These are phyloP conservation scores for Centaurea solstitialis DNA, from an alignment of 129 eudicot genomes.

Conservation along the genomic window DNA sequence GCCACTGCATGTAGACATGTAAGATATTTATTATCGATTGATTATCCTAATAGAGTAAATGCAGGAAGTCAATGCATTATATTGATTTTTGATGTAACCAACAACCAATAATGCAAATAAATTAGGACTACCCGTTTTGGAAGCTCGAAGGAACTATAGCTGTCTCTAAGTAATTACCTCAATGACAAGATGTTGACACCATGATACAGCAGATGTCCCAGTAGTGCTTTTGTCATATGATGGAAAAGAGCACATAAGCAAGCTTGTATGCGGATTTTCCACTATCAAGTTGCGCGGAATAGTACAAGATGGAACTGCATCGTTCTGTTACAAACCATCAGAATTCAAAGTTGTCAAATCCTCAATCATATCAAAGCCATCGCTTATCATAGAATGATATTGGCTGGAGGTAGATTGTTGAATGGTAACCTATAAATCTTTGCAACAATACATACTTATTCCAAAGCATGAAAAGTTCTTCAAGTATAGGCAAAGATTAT, in stretches of 20 bases:
- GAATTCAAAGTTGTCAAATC: slow-evolving; percentile 20
- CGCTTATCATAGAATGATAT: background rate
- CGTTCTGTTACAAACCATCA: slow-evolving; percentile 50
- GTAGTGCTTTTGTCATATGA: slow-evolving; percentile 36
- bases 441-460: slow-evolving; percentile 2
- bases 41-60: slow-evolving; percentile 9
- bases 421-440: slow-evolving; percentile 1
- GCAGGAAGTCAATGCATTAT: background rate
- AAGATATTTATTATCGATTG: background rate
- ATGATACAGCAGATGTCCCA: slow-evolving; percentile 41
- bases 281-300: slow-evolving; percentile 65
- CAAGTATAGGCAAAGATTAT: background rate
- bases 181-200: slow-evolving; percentile 69
- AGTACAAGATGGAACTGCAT: slow-evolving; percentile 62
- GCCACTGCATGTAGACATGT: slow-evolving; percentile 68
- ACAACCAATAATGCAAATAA: background rate
- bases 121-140: background rate
- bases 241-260: slow-evolving; percentile 62
- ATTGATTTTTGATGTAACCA: slow-evolving; percentile 5
- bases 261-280: slow-evolving; percentile 86
- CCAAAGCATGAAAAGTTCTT: slow-evolving; percentile 3
- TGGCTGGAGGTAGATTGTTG: slow-evolving; percentile 2
- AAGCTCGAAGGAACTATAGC: background rate
- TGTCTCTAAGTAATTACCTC: slow-evolving; percentile 64
- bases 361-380: background rate